Evolutionary conservation across 2,329 filamentous ascomycete genomes (phyloP).

Genomic region (Plectosphaerella plurivora): DNA sequence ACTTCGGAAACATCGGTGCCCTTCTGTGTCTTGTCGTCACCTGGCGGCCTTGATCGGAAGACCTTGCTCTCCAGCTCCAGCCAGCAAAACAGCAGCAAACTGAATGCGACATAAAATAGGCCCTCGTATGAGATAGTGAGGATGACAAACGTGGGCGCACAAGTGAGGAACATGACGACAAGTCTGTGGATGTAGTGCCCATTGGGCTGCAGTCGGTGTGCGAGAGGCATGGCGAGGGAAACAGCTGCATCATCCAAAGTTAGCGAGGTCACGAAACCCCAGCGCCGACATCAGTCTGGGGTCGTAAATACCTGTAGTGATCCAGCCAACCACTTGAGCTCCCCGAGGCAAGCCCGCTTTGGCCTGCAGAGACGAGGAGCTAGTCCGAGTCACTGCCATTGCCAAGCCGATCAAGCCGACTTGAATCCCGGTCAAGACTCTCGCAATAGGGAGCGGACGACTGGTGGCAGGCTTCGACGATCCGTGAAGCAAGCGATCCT

Average conservation of each 20-base stretch:
- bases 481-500: slow-evolving; percentile 43
- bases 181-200: slow-evolving; percentile 87
- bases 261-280: neutral
- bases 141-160: slow-evolving; percentile 90
- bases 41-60: slow-evolving; percentile 1
- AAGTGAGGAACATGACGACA: slow-evolving; percentile 84
- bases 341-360: slow-evolving; percentile 80
- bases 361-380: slow-evolving; percentile 77
- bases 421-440: slow-evolving; percentile 58
- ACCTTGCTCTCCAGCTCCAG: slow-evolving; percentile 84
- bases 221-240: slow-evolving; percentile 74
- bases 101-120: slow-evolving; percentile 91
- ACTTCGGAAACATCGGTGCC: neutral
- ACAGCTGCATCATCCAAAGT: slow-evolving; percentile 42
- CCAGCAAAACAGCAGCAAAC: slow-evolving; percentile 78
- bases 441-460: slow-evolving; percentile 35
- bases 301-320: slow-evolving; percentile 59
- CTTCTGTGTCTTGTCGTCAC: neutral
- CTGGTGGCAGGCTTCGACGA: neutral
- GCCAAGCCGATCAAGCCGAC: slow-evolving; percentile 75
- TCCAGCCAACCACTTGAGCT: slow-evolving; percentile 84
- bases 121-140: slow-evolving; percentile 97
- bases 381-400: slow-evolving; percentile 83
- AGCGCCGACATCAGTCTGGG: neutral
- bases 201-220: slow-evolving; percentile 77